Conservation (phyloP, 805 yeast genomes). For the Starmera pachycereana region DNA sequence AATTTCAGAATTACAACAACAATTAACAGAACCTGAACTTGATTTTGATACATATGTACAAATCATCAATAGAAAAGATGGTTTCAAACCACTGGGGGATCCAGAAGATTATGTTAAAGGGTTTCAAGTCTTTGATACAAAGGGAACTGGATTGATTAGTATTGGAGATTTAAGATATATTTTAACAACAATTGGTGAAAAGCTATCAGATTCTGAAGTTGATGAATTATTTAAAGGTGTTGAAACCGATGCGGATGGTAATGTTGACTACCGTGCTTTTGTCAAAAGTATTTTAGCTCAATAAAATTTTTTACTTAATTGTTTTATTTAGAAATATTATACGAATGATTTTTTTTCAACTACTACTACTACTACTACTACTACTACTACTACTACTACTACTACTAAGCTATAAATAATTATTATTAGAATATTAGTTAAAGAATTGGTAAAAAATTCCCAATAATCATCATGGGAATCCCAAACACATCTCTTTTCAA, state of each 20-base stretch:
- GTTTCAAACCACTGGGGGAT: conserved; percentile 79
- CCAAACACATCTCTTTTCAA: conserved; percentile 92
- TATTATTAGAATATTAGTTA: conserved; percentile 8
- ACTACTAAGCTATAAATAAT: too few relatives aligned
- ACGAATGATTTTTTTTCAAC: too few relatives aligned
- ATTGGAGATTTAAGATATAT: conserved; percentile 95
- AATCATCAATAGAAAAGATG: conserved; percentile 77
- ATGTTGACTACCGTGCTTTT: conserved; percentile 89
- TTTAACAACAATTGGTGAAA: conserved; percentile 93
- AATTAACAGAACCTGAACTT: conserved; percentile 25
- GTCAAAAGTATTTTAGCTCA: conserved; percentile 91
- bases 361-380: too few relatives aligned
- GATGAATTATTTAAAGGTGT: conserved; percentile 95
- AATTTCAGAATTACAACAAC: conserved; percentile 48
- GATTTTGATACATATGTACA: conserved; percentile 70
- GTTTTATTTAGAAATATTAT: too few relatives aligned
- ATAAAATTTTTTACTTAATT: conserved; percentile 22
- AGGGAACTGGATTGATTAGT: conserved; percentile 89
- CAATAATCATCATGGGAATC: conserved; percentile 93
- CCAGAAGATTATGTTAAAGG: conserved; percentile 87
- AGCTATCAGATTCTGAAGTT: conserved; percentile 80
- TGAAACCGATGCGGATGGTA: conserved; percentile 85
- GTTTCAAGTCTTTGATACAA: conserved; percentile 96
- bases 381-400: too few relatives aligned
- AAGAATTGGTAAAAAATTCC: conserved; percentile 78